Conservation (phyloP, 208 protist species). For the Acanthamoeba castellanii region DNA sequence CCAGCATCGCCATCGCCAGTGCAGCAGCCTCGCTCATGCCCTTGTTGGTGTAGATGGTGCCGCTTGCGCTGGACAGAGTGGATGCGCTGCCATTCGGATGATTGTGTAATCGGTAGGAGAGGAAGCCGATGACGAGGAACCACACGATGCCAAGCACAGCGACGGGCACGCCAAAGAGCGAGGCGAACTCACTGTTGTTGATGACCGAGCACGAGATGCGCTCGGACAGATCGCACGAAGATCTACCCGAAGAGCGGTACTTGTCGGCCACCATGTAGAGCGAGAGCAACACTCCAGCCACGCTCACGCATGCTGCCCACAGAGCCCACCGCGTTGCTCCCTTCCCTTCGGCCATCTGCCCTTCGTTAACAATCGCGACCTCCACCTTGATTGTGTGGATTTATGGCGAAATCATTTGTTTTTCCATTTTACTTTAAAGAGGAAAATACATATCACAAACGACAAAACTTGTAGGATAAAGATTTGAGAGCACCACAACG, state of each 20-base stretch:
- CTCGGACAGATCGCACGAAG: neutral
- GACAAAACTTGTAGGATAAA: too few relatives aligned
- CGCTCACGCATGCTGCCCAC: neutral
- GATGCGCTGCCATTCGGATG: neutral
- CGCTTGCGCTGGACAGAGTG: neutral
- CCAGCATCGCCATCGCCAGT: neutral
- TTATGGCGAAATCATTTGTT: neutral
- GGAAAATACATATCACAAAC: too few relatives aligned
- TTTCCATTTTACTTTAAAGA: neutral
- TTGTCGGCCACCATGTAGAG: neutral
- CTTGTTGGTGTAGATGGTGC: too few relatives aligned
- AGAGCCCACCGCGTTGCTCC: neutral
- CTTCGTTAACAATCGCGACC: neutral
- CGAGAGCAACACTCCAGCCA: neutral
- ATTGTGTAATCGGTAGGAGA: neutral
- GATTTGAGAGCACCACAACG: neutral
- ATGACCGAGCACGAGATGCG: neutral
- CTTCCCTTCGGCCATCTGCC: neutral
- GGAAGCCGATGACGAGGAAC: neutral
- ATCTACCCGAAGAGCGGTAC: neutral
- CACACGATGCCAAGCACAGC: neutral
- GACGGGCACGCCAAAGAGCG: neutral
- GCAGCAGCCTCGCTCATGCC: neutral
- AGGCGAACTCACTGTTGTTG: constrained; percentile 26
- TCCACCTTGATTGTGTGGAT: neutral